Percentiles rank a stretch among this genome's conserved stretches.
Conservation (phyloP, 345 rosid genomes). For the Camelina hispida region DNA sequence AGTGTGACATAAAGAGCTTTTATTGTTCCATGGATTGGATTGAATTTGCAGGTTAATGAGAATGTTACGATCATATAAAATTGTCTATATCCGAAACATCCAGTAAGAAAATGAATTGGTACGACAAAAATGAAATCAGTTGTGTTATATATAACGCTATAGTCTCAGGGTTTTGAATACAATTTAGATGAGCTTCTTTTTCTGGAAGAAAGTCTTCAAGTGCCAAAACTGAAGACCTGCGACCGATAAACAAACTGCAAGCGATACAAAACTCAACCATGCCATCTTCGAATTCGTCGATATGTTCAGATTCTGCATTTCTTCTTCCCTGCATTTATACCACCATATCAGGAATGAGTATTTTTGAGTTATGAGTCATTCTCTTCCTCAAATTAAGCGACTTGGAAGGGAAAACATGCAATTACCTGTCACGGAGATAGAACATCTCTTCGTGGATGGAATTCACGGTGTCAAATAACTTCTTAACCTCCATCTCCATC, state of each 20-base stretch:
- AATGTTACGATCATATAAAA: constrained; percentile 16
- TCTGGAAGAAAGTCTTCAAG: constrained; percentile 83
- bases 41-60: constrained; percentile 13
- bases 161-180: not conserved
- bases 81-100: not conserved
- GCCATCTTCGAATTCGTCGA: constrained; percentile 74
- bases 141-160: not conserved
- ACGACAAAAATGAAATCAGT: constrained; percentile 15
- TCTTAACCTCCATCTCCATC: constrained; percentile 87
- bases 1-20: constrained; percentile 12
- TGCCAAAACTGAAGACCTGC: constrained; percentile 85
- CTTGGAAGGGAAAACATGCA: not conserved
- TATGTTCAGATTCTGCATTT: constrained; percentile 79
- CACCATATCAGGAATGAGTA: constrained; percentile 3
- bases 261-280: constrained; percentile 60
- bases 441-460: constrained; percentile 85
- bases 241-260: constrained; percentile 70
- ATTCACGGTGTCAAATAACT: constrained; percentile 64
- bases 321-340: constrained; percentile 77
- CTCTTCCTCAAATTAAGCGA: constrained; percentile 2
- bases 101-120: constrained; percentile 11
- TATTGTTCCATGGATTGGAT: constrained; percentile 18
- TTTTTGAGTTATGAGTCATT: not conserved
- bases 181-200: constrained; percentile 76
- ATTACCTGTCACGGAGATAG: constrained; percentile 77